Evolutionary conservation across 306 rosid genomes (phyloP).

Genomic region (Mimosa pudica): DNA sequence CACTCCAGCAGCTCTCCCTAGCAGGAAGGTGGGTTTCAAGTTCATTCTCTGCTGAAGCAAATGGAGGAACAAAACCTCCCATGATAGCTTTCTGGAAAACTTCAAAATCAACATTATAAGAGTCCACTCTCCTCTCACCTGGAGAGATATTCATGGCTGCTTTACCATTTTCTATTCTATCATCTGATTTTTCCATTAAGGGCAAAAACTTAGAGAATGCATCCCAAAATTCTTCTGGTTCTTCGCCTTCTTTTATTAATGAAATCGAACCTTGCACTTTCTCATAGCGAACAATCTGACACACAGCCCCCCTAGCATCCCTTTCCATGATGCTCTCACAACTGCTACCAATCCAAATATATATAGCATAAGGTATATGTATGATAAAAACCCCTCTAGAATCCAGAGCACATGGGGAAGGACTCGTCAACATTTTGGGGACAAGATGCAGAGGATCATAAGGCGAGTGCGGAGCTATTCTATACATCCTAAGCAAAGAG

Average conservation of each 20-base stretch:
- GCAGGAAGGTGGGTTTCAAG: constrained; percentile 95
- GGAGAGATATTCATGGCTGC: constrained; percentile 40
- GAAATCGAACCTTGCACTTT: constrained; percentile 75
- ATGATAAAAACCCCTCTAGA: constrained; percentile 95
- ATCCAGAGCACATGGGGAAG: constrained; percentile 71
- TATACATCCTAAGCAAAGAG: constrained; percentile 88
- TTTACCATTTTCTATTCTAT: constrained; percentile 44
- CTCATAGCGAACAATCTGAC: constrained; percentile 95
- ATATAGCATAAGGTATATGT: constrained; percentile 76
- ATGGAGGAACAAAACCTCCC: constrained; percentile 97
- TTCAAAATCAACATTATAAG: constrained; percentile 80
- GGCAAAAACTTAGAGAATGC: constrained; percentile 76
- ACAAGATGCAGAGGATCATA: constrained; percentile 98
- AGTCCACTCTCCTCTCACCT: constrained; percentile 71
- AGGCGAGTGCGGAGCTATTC: constrained; percentile 92
- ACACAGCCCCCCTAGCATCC: constrained; percentile 94
- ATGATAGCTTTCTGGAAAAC: constrained; percentile 79
- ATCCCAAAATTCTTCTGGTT: constrained; percentile 78
- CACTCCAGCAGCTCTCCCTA: constrained; percentile 92
- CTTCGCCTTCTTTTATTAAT: constrained; percentile 79
- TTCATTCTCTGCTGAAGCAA: constrained; percentile 72
- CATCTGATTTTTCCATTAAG: constrained; percentile 70
- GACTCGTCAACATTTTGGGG: constrained; percentile 90
- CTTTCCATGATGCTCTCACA: constrained; percentile 93
- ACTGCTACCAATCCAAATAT: constrained; percentile 90